A percentile compares a stretch with the other conserved stretches of the same genome.
phyloP scores from a whole-genome alignment of 192 early-diverging fungal genomes.

The Kappamyces sp. region DNA sequence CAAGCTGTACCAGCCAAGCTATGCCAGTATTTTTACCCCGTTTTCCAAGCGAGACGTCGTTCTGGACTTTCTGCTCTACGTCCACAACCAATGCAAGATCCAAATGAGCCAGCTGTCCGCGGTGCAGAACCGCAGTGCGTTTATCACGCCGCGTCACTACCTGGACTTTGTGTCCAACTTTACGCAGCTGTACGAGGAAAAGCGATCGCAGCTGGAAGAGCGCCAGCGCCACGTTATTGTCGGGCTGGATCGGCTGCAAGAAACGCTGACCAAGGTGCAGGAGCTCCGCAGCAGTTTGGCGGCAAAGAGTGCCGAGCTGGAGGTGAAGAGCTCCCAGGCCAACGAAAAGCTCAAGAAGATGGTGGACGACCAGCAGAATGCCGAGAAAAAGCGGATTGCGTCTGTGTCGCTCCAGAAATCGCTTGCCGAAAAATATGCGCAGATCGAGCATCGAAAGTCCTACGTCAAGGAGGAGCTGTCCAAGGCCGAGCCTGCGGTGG shows the following conservation, averaged over 20 bases:
- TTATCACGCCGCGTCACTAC: conserved; percentile 94
- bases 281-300: conserved; percentile 83
- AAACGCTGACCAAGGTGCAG: conserved; percentile 92
- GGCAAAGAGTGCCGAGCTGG: conserved; percentile 77
- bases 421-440: conserved; percentile 64
- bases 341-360: conserved; percentile 95
- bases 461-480: conserved; percentile 85
- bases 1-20: conserved; percentile 22
- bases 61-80: conserved; percentile 67
- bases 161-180: conserved; percentile 96
- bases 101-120: neutral
- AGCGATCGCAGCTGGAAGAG: conserved; percentile 92
- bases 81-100: neutral
- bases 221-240: conserved; percentile 97
- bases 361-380: conserved; percentile 89
- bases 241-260: conserved; percentile 91
- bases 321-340: conserved; percentile 80
- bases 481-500: conserved; percentile 94
- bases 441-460: conserved; percentile 71
- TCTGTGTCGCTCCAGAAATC: conserved; percentile 73
- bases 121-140: neutral
- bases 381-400: conserved; percentile 78
- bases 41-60: conserved; percentile 78
- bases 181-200: conserved; percentile 80
- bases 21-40: conserved; percentile 62